These are phyloP conservation scores for Colletotrichum eremochloae DNA, from an alignment of 2,329 filamentous ascomycete genomes.

Conservation along the genomic window DNA sequence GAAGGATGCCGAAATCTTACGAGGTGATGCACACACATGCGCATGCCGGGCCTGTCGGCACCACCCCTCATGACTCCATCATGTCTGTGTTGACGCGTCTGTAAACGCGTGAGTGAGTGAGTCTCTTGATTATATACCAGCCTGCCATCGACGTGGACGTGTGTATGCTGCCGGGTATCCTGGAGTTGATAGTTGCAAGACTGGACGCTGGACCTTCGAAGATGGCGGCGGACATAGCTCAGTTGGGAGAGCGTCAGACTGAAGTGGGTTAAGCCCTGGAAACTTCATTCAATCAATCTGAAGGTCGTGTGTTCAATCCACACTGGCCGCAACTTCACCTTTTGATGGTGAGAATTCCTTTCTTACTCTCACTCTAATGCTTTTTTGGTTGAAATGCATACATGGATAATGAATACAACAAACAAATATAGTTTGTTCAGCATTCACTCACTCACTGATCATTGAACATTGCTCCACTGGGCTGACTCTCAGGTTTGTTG, in stretches of 20 bases:
- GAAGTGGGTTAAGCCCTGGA: constrained; percentile 32
- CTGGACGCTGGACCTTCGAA: background rate
- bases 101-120: background rate
- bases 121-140: background rate
- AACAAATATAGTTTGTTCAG: too few relatives aligned
- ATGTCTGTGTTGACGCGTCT: background rate
- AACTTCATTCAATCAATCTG: constrained; percentile 40
- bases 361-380: background rate
- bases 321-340: constrained; percentile 39
- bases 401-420: too few relatives aligned
- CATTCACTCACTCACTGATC: too few relatives aligned
- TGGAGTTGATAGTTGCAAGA: background rate
- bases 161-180: background rate
- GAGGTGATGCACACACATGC: constrained; percentile 16
- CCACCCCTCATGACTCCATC: constrained; percentile 16
- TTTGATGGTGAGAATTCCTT: constrained; percentile 1
- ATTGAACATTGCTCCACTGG: too few relatives aligned
- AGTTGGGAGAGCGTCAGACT: constrained; percentile 43
- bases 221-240: constrained; percentile 41
- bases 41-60: background rate
- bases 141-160: background rate
- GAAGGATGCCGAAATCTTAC: background rate
- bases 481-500: too few relatives aligned
- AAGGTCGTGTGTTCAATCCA: constrained; percentile 43
- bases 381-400: too few relatives aligned